Evolutionary conservation across 805 yeast genomes (phyloP).

Genomic region (Candida hungchunana): DNA sequence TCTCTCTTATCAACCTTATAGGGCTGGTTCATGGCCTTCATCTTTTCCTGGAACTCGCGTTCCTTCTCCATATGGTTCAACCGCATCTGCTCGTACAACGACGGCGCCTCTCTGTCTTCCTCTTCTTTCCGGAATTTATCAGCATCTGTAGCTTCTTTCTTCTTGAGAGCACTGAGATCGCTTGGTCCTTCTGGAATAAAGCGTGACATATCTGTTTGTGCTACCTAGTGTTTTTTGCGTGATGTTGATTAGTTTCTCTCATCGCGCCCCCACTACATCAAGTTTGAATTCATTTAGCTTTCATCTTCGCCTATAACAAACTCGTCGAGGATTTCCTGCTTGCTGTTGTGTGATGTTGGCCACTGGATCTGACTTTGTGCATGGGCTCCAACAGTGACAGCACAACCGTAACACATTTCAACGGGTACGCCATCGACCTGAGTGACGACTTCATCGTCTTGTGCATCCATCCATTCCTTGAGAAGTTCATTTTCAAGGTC

Average conservation of each 20-base stretch:
- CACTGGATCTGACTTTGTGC: slow-evolving; percentile 34
- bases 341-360: slow-evolving; percentile 31
- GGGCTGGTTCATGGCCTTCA: slow-evolving; percentile 20
- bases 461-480: slow-evolving; percentile 30
- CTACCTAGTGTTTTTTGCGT: not conserved
- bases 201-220: slow-evolving; percentile 21
- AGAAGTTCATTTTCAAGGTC: slow-evolving; percentile 38
- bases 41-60: slow-evolving; percentile 22
- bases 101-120: slow-evolving; percentile 21
- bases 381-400: slow-evolving; percentile 52
- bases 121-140: slow-evolving; percentile 17
- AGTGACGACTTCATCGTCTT: slow-evolving; percentile 23
- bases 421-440: no score
- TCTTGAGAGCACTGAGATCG: slow-evolving; percentile 19
- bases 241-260: not conserved
- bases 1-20: slow-evolving; percentile 20
- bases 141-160: slow-evolving; percentile 18
- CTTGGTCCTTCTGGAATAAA: slow-evolving; percentile 27
- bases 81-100: slow-evolving; percentile 28
- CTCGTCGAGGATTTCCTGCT: slow-evolving; percentile 42
- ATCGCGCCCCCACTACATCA: not conserved
- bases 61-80: slow-evolving; percentile 24
- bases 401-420: slow-evolving; percentile 72
- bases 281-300: not conserved
- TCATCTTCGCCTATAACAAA: slow-evolving; percentile 40